Evolutionary conservation across 2,329 filamentous ascomycete genomes (phyloP), one percentile per base, ranked within the genome.

Genomic region (Monosporascus cannonballus): DNA sequence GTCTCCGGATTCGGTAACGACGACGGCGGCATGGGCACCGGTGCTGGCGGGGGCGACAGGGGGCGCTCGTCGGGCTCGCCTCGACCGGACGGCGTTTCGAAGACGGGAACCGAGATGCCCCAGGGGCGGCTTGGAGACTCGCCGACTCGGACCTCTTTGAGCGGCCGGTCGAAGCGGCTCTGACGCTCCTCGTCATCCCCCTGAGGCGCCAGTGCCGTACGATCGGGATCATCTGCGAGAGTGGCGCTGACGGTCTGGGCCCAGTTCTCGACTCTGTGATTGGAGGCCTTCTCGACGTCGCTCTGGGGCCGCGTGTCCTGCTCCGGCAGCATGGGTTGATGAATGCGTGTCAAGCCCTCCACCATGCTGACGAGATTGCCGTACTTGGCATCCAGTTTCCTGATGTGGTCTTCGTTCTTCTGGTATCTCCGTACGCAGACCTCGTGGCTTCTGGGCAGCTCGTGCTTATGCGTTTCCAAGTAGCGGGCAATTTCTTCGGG

Each of bases 301-400:
- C 70, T 73, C 50, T 69, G 72, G 42, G 62, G 71, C 48, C 67
- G 70, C 55, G 62, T 73, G 56, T 78, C 74, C 57, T 80, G 78
- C 48, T 78, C 76, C 5, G 89, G 89, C 27, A 96, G 75, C 83
- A 94, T 90, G 6, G 89, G 86, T 66, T 94, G 88, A 67, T 97
- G 93, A 61, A 95, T 90, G 58, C 86, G 82, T 48, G 91, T 89
- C 39, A 97, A 76, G 8, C 90, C 90, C 68, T 94, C 87, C 56
- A 97, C 95, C 93, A 97, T 96, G 71, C 84, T 95, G 61, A 90
- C 90, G 44, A 96, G 76, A 67, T 87, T 93, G 59, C 90, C 91
- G 67, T 96, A 97, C 69, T 96, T 97, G 57, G 90, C 90, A 68
- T 97, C 93, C 51, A 97, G 77, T 70, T 95, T 89, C 59, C 85